Percentiles rank a stretch among this genome's conserved stretches.
phyloP scores from a whole-genome alignment of 2,329 filamentous ascomycete genomes.

The Cyanodermella asteris region DNA sequence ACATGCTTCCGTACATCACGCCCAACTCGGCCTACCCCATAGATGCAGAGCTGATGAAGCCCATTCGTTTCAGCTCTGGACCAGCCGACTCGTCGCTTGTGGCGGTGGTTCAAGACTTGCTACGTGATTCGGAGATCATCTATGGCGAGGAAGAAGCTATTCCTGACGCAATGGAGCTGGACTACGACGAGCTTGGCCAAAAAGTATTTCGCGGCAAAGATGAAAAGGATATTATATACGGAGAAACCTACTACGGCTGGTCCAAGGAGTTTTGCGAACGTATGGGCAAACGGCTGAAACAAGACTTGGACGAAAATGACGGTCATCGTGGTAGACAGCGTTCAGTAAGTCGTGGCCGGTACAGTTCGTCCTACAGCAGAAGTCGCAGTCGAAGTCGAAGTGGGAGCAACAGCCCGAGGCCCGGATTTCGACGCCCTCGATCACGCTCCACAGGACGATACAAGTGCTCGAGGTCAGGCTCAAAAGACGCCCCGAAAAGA shows the following conservation, averaged over 20 bases:
- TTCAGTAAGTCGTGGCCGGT: no score
- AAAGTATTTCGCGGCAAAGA: slow-evolving; percentile 40
- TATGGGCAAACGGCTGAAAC: no score
- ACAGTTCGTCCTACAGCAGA: no score
- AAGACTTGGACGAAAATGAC: no score
- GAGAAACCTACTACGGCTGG: slow-evolving; percentile 76
- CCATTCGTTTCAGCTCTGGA: slow-evolving; percentile 46
- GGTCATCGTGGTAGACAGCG: no score
- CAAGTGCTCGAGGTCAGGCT: no score
- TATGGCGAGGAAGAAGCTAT: slow-evolving; percentile 30
- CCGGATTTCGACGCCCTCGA: no score
- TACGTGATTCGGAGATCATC: slow-evolving; percentile 47
- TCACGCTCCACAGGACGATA: no score
- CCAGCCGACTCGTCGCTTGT: slow-evolving; percentile 45
- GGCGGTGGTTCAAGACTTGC: slow-evolving; percentile 45
- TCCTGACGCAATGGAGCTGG: slow-evolving; percentile 29
- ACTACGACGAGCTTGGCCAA: slow-evolving; percentile 59
- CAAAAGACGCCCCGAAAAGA: no score
- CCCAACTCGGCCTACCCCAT: slow-evolving; percentile 57
- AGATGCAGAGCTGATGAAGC: slow-evolving; percentile 45
- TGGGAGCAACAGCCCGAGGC: no score
- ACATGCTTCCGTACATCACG: slow-evolving; percentile 57
- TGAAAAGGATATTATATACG: slow-evolving; percentile 41
- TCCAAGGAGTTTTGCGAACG: slow-evolving; percentile 58
- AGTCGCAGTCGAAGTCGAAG: no score